Base-by-base conservation (phyloP, 768 basidiomycete species). In the Rhodotorula paludigena region DNA sequence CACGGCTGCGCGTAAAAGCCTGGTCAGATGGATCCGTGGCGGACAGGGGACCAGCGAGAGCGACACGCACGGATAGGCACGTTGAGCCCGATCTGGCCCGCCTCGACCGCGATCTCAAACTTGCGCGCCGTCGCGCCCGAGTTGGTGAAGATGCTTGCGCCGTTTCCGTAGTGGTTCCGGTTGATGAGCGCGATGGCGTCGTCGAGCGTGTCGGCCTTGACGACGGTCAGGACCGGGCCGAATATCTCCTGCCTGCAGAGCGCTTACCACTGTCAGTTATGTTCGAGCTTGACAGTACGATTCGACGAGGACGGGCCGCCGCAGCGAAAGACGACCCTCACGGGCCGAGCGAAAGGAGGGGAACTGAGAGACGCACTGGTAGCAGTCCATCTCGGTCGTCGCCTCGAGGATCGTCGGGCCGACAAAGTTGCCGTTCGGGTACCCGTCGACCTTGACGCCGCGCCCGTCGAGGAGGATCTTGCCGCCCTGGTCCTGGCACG, bases 101-200 rank as follows among this genome's bases (percentile, higher is more conserved):
- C 86, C 71, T 97, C 89, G 60, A 94, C 86, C 53, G 86, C 83
- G 20, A 81, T 82, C 80, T 98, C 94, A 69, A 96, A 99, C 78
- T 89, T 90, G 63, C 94, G 85, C 25, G 92, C 94, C 12, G 92
- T 91, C 41, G 94, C 90, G 23, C 94, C 96, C 21, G 88, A 90
- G 80, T 96, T 90, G 30, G 94, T 99, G 78, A 97, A 98, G 77
- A 96, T 90, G 30, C 92, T 89, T 38, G 92, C 85, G 38, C 94
- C 94, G 74, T 98, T 98, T 14, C 94, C 80, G 68, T 75, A 98
- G 71, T 79, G 82, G 80, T 96, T 97, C 68, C 82, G 79, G 80
- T 98, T 98, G 79, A 98, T 87, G 68, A 94, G 86, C 49, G 85
- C 84, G 66, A 97, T 83, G 20, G 92, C 93, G 66, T 94, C 90